A percentile compares a stretch with the other conserved stretches of the same genome.
These are phyloP conservation scores for Wickerhamomyces queroliae DNA, from an alignment of 805 yeast genomes.

Conservation along the genomic window DNA sequence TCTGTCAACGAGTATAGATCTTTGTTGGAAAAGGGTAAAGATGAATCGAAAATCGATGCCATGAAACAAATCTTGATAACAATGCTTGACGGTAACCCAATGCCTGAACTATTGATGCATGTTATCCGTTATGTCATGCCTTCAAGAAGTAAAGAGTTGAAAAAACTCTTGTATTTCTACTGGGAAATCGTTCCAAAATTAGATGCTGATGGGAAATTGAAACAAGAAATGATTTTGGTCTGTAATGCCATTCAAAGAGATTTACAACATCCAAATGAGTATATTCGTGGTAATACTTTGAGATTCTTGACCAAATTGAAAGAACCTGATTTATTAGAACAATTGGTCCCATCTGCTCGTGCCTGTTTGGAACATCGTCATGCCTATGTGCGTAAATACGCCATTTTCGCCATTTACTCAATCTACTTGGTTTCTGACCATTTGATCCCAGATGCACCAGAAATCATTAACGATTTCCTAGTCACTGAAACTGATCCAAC, in stretches of 20 bases:
- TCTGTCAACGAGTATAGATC: slow-evolving; percentile 69
- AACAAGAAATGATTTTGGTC: slow-evolving; percentile 97
- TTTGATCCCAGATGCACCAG: slow-evolving; percentile 94
- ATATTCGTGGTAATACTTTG: slow-evolving; percentile 90
- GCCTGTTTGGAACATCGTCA: slow-evolving; percentile 93
- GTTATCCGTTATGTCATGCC: slow-evolving; percentile 98
- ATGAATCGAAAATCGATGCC: slow-evolving; percentile 79
- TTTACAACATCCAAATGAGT: slow-evolving; percentile 96
- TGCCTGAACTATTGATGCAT: slow-evolving; percentile 94
- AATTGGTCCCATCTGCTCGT: slow-evolving; percentile 88
- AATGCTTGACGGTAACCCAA: slow-evolving; percentile 87
- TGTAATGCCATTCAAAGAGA: slow-evolving; percentile 98
- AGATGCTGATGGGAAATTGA: slow-evolving; percentile 82
- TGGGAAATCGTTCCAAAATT: slow-evolving; percentile 98
- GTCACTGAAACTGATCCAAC: slow-evolving; percentile 85
- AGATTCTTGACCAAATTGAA: slow-evolving; percentile 85
- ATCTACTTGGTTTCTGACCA: slow-evolving; percentile 80
- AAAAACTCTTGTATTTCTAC: slow-evolving; percentile 87
- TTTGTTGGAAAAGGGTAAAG: slow-evolving; percentile 82
- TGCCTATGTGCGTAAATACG: slow-evolving; percentile 96
- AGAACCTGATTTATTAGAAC: slow-evolving; percentile 92
- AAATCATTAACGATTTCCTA: slow-evolving; percentile 66
- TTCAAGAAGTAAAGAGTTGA: slow-evolving; percentile 81
- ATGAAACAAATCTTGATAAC: slow-evolving; percentile 84
- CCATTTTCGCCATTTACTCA: slow-evolving; percentile 83